Evolutionary conservation across 2,329 filamentous ascomycete species (phyloP).

Genomic region (Xylariales sp.): DNA sequence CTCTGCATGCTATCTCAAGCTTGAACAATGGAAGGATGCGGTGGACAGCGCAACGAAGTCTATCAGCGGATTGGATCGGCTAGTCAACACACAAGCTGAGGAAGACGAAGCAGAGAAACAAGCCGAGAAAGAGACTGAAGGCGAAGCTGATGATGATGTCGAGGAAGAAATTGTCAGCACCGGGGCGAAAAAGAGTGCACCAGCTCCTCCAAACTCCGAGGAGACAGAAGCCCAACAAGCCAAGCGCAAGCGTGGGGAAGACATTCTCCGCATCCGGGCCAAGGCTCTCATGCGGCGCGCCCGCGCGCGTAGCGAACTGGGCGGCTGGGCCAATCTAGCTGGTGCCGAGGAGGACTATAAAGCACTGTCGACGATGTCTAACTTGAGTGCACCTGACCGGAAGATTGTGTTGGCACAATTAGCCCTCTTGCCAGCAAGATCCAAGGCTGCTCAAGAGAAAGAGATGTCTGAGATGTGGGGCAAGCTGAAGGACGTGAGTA

Average conservation of each 20-base stretch:
- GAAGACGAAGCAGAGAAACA: slow-evolving; percentile 29
- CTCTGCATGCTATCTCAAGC: slow-evolving; percentile 80
- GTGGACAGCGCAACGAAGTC: slow-evolving; percentile 69
- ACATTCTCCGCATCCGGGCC: slow-evolving; percentile 71
- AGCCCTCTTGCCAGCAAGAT: slow-evolving; percentile 57
- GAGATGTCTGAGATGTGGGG: slow-evolving; percentile 98
- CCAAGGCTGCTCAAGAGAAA: slow-evolving; percentile 75
- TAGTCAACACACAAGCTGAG: slow-evolving; percentile 35
- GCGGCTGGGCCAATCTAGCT: slow-evolving; percentile 75
- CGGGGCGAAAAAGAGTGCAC: slow-evolving; percentile 48
- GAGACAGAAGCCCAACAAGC: slow-evolving; percentile 22
- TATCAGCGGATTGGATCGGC: slow-evolving; percentile 65
- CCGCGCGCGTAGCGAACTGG: slow-evolving; percentile 64
- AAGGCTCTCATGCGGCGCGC: slow-evolving; percentile 82
- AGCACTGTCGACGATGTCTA: slow-evolving; percentile 51
- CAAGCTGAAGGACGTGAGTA: slow-evolving; percentile 75
- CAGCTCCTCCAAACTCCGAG: slow-evolving; percentile 27
- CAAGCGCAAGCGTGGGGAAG: slow-evolving; percentile 40
- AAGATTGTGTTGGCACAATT: slow-evolving; percentile 66
- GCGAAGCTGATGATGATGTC: slow-evolving; percentile 32
- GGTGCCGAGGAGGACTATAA: slow-evolving; percentile 80
- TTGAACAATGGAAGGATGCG: slow-evolving; percentile 81
- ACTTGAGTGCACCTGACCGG: slow-evolving; percentile 61
- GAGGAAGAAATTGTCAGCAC: slow-evolving; percentile 58
- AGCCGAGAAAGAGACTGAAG: slow-evolving; percentile 46